Conservation (phyloP, 805 yeast species). For the Sugiyamaella floridensis region DNA sequence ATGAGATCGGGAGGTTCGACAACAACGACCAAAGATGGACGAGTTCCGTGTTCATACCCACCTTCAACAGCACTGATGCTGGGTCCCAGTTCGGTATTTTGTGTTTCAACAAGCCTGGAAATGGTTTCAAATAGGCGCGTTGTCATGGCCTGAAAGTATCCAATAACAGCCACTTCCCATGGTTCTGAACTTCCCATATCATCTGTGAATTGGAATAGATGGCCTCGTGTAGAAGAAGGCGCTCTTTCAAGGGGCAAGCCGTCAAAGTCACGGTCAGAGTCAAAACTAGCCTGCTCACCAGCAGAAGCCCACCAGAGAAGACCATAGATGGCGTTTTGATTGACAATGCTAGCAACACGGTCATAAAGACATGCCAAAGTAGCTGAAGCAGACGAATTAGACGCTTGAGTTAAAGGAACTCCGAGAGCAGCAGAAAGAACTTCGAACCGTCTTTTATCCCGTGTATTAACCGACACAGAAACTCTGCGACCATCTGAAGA, state of each 20-base stretch:
- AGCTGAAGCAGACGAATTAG: neutral
- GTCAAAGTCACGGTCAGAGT: constrained; percentile 37
- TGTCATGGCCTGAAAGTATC: constrained; percentile 47
- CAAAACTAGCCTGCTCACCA: constrained; percentile 47
- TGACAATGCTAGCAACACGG: constrained; percentile 3
- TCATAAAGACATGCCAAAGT: neutral
- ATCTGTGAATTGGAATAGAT: neutral
- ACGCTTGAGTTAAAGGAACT: neutral
- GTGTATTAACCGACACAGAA: constrained; percentile 18
- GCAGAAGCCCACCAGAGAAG: constrained; percentile 86
- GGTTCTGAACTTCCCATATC: constrained; percentile 7
- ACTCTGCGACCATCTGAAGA: neutral
- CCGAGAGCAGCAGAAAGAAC: constrained; percentile 17
- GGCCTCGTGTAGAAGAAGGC: constrained; percentile 3
- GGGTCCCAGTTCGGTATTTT: constrained; percentile 13
- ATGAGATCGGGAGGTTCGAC: constrained; percentile 42
- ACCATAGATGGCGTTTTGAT: constrained; percentile 32
- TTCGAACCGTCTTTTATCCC: constrained; percentile 24
- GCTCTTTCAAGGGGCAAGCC: constrained; percentile 22
- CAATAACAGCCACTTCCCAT: constrained; percentile 33
- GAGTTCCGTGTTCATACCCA: neutral
- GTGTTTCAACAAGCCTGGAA: constrained; percentile 34
- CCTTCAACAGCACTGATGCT: neutral
- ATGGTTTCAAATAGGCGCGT: constrained; percentile 37
- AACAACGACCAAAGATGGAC: constrained; percentile 15